These are phyloP conservation scores for Pythium monospermum DNA, from an alignment of 352 stramenopile genomes.

Conservation along the genomic window DNA sequence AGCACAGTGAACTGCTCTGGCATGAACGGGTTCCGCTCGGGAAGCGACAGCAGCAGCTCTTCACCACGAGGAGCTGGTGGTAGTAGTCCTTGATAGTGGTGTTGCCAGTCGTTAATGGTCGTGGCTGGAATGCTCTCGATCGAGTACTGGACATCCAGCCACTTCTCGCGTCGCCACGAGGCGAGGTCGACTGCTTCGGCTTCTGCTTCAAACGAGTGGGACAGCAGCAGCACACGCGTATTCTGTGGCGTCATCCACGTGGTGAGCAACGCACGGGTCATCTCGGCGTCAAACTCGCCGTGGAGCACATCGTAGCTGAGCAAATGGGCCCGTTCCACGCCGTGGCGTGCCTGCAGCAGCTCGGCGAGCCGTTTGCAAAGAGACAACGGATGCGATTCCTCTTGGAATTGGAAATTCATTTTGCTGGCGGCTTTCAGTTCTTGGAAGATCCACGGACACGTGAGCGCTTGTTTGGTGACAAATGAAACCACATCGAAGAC, in stretches of 20 bases:
- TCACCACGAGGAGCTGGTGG: no score
- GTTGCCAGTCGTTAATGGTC: slow-evolving; percentile 25
- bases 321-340: slow-evolving; percentile 38
- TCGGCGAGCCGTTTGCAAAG: slow-evolving; percentile 48
- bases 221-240: slow-evolving; percentile 55
- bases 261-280: slow-evolving; percentile 26
- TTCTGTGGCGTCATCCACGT: slow-evolving; percentile 46
- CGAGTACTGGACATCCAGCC: slow-evolving; percentile 59
- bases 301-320: slow-evolving; percentile 55
- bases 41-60: slow-evolving; percentile 8
- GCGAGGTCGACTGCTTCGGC: no score
- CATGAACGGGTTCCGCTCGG: slow-evolving; percentile 64
- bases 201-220: slow-evolving; percentile 35
- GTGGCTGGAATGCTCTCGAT: slow-evolving; percentile 26
- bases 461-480: background rate
- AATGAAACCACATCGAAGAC: slow-evolving; percentile 27
- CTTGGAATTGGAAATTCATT: slow-evolving; percentile 33
- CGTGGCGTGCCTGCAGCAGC: slow-evolving; percentile 45
- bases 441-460: slow-evolving; percentile 30
- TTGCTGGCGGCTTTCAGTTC: slow-evolving; percentile 26
- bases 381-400: slow-evolving; percentile 21
- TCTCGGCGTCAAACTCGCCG: slow-evolving; percentile 32
- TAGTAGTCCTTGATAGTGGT: background rate
- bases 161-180: slow-evolving; percentile 34
- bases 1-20: slow-evolving; percentile 52